A percentile compares a stretch with the other conserved stretches of the same genome.
phyloP scores from a whole-genome alignment of 1,139 yeast species.

The Yamadazyma friedrichii region DNA sequence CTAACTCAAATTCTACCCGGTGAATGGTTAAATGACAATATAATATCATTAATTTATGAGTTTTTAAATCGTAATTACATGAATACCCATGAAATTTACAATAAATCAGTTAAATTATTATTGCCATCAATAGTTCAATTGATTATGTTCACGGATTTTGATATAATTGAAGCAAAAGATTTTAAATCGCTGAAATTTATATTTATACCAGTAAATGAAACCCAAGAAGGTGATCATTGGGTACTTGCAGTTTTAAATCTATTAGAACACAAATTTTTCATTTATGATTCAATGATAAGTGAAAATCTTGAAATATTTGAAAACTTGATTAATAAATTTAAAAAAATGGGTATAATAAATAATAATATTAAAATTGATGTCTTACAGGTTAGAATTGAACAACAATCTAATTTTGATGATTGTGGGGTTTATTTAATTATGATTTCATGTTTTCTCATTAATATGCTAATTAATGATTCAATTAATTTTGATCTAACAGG shows the following conservation, averaged over 20 bases:
- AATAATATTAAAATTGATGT: constrained; percentile 22
- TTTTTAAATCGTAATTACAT: constrained; percentile 30
- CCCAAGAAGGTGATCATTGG: constrained; percentile 48
- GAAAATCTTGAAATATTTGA: constrained; percentile 21
- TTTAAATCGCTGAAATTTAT: constrained; percentile 32
- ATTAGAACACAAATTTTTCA: constrained; percentile 29
- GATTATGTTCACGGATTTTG: constrained; percentile 34
- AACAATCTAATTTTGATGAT: constrained; percentile 46
- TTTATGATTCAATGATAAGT: constrained; percentile 41
- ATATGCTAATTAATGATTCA: constrained; percentile 20
- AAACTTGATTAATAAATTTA: constrained; percentile 17
- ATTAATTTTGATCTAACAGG: constrained; percentile 27
- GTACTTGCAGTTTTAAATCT: constrained; percentile 33
- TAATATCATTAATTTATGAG: constrained; percentile 63
- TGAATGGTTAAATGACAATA: constrained; percentile 76
- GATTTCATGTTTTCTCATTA: constrained; percentile 37
- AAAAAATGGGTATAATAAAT: constrained; percentile 9
- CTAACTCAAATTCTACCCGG: constrained; percentile 42
- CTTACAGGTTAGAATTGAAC: constrained; percentile 34
- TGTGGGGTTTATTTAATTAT: constrained; percentile 45
- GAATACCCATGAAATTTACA: constrained; percentile 14
- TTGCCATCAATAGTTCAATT: constrained; percentile 42
- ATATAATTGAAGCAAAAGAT: constrained; percentile 31
- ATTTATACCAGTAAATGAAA: constrained; percentile 41
- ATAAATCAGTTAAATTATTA: constrained; percentile 29